phyloP scores from a whole-genome alignment of 1,284 basidiomycete genomes.

The Pseudozyma tsukubaensis region DNA sequence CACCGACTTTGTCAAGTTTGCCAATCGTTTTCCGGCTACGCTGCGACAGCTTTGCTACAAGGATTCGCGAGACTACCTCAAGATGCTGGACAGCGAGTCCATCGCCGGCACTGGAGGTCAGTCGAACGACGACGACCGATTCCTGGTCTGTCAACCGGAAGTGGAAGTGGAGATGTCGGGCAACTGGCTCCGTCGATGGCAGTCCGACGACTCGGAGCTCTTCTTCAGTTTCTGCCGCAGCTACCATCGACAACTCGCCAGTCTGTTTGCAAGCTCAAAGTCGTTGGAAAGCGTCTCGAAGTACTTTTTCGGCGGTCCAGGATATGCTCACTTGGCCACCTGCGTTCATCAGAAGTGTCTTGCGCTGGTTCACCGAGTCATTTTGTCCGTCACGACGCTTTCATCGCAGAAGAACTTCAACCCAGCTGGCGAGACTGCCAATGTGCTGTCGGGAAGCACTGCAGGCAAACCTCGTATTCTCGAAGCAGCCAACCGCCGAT shows the following conservation, averaged over 20 bases:
- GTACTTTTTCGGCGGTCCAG: conserved; percentile 63
- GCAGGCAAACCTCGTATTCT: conserved; percentile 65
- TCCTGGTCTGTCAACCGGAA: conserved; percentile 58
- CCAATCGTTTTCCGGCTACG: conserved; percentile 47
- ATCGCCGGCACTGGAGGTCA: conserved; percentile 13
- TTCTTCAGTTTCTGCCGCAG: conserved; percentile 66
- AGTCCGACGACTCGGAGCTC: conserved; percentile 66
- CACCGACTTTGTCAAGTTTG: conserved; percentile 43
- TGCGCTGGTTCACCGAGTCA: conserved; percentile 62
- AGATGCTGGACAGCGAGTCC: conserved; percentile 57
- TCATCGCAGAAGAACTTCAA: conserved; percentile 67
- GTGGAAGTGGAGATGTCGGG: conserved; percentile 66
- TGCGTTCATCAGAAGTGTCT: conserved; percentile 66
- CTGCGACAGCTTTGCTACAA: conserved; percentile 60
- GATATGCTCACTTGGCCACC: conserved; percentile 63
- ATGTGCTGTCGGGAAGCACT: conserved; percentile 63
- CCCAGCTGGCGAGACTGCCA: conserved; percentile 63
- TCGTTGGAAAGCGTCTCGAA: conserved; percentile 41
- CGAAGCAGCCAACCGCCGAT: conserved; percentile 64
- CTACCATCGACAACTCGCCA: conserved; percentile 63
- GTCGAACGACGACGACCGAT: conserved; percentile 55
- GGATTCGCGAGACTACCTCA: conserved; percentile 60
- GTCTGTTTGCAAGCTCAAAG: conserved; percentile 50
- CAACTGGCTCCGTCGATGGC: conserved; percentile 66
- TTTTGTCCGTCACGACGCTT: conserved; percentile 64